These are phyloP conservation scores for Fusarium staphyleae DNA, from an alignment of 2,329 filamentous ascomycete species.

Conservation along the genomic window DNA sequence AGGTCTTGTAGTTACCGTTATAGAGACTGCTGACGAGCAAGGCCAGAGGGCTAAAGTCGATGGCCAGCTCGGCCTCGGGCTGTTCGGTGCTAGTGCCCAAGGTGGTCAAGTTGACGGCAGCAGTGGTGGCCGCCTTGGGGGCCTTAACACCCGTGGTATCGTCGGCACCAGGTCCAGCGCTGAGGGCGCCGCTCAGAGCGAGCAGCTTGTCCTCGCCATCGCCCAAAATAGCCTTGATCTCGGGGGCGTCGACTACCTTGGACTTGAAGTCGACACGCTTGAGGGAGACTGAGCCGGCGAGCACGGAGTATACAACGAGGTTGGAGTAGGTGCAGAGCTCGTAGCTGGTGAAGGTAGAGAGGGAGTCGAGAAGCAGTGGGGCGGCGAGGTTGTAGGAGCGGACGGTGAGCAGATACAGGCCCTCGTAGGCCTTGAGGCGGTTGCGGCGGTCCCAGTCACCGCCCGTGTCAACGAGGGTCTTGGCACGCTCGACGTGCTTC, in stretches of 20 bases:
- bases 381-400: slow-evolving; percentile 90
- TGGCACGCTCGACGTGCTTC: slow-evolving; percentile 91
- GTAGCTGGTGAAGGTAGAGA: slow-evolving; percentile 98
- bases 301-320: slow-evolving; percentile 92
- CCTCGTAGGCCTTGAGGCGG: slow-evolving; percentile 97
- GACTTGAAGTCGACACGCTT: slow-evolving; percentile 99
- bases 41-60: slow-evolving; percentile 89
- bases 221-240: slow-evolving; percentile 96
- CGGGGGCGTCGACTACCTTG: slow-evolving; percentile 96
- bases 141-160: slow-evolving; percentile 72
- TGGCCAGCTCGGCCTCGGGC: slow-evolving; percentile 78
- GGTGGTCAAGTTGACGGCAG: slow-evolving; percentile 87
- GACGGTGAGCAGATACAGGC: slow-evolving; percentile 88
- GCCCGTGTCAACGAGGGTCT: slow-evolving; percentile 88
- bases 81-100: slow-evolving; percentile 75
- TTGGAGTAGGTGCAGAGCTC: slow-evolving; percentile 97
- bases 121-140: slow-evolving; percentile 57
- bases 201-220: slow-evolving; percentile 87
- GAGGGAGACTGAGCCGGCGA: slow-evolving; percentile 91
- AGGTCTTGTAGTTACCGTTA: slow-evolving; percentile 90
- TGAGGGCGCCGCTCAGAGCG: slow-evolving; percentile 80
- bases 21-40: slow-evolving; percentile 92
- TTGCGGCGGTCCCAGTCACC: slow-evolving; percentile 99
- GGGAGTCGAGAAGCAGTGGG: slow-evolving; percentile 91
- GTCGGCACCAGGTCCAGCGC: slow-evolving; percentile 81